Evolutionary conservation across 257 asterid species (phyloP).

Genomic region (Plantago elongata): DNA sequence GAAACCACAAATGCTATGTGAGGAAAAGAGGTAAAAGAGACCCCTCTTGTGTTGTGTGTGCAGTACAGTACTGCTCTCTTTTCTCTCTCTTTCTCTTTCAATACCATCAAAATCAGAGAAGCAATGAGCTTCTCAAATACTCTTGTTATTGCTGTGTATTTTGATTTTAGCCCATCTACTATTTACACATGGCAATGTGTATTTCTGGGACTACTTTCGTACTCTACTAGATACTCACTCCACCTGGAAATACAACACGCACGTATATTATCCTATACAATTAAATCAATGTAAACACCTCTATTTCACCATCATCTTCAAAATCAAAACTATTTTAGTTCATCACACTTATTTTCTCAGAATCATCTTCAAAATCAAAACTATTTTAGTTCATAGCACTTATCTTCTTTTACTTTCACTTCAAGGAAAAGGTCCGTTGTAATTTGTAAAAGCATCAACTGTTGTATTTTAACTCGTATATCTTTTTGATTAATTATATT

Average conservation of each 20-base stretch:
- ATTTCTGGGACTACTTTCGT: background rate
- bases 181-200: conserved; percentile 16
- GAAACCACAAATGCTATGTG: conserved; percentile 30
- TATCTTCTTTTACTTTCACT: conserved; percentile 6
- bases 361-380: too few relatives aligned
- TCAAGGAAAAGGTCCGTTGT: conserved; percentile 2
- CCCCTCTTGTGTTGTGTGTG: conserved; percentile 29
- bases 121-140: conserved; percentile 64
- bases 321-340: background rate
- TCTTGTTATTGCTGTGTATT: conserved; percentile 17
- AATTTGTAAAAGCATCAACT: too few relatives aligned
- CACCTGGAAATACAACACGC: background rate
- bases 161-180: conserved; percentile 1
- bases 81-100: conserved; percentile 22
- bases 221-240: too few relatives aligned
- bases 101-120: conserved; percentile 77
- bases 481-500: too few relatives aligned
- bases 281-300: conserved; percentile 18
- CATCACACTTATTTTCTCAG: too few relatives aligned
- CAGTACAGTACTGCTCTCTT: conserved; percentile 25
- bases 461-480: too few relatives aligned
- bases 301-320: conserved; percentile 23
- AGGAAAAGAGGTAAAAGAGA: background rate
- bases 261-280: background rate
- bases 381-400: too few relatives aligned